These are phyloP conservation scores for Singerocomus rubriflavus DNA, from an alignment of 1,284 basidiomycete species.

Conservation along the genomic window DNA sequence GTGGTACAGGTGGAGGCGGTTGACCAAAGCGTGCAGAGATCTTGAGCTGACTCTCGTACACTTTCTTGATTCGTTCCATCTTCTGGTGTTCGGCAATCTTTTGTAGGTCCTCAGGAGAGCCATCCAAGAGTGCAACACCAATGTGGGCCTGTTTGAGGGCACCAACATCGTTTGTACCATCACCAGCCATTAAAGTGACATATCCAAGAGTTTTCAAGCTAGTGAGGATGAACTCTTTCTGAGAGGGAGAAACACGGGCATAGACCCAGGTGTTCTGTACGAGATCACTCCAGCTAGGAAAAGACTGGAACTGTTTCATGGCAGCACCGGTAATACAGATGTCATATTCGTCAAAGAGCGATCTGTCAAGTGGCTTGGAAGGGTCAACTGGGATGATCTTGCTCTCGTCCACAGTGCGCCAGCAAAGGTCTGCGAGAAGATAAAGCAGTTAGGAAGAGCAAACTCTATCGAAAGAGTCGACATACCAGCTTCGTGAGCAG, in stretches of 20 bases:
- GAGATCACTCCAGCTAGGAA: constrained; percentile 68
- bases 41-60: constrained; percentile 91
- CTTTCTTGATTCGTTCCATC: constrained; percentile 88
- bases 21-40: constrained; percentile 88
- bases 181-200: constrained; percentile 92
- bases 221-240: constrained; percentile 92
- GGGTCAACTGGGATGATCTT: constrained; percentile 84
- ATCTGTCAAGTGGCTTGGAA: constrained; percentile 67
- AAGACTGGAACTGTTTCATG: constrained; percentile 74
- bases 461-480: constrained; percentile 5
- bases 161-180: constrained; percentile 96
- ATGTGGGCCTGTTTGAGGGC: constrained; percentile 96
- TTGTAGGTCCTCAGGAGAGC: constrained; percentile 85
- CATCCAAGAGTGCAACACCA: constrained; percentile 89
- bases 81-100: constrained; percentile 91
- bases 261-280: constrained; percentile 96
- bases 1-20: constrained; percentile 86
- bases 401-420: constrained; percentile 88
- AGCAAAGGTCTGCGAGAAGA: constrained; percentile 65
- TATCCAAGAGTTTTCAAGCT: constrained; percentile 86
- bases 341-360: constrained; percentile 83
- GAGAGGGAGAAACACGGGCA: constrained; percentile 91
- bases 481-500: constrained; percentile 64
- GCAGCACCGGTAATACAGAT: constrained; percentile 94
- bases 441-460: not conserved